Base-by-base conservation (phyloP, 495 filamentous ascomycete genomes). In the Penicillium soppii region DNA sequence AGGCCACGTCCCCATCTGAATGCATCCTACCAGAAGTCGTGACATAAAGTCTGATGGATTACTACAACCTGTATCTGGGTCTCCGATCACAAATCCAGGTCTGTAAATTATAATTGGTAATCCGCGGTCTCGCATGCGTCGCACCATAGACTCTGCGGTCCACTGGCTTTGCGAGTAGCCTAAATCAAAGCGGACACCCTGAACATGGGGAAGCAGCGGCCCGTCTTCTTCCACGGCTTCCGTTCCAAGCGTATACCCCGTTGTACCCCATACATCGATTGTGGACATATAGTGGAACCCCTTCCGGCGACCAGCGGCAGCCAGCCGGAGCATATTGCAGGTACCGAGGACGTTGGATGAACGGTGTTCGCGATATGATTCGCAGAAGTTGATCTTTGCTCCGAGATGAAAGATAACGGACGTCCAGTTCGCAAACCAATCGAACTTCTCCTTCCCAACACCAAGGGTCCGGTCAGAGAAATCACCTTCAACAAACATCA, bases 1-100 rank as follows among this genome's bases (percentile, higher is more conserved):
- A 0, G 65, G 65, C 6, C 32, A 68, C 0, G 15, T n/a, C 3
- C 59, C 53, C 9, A 50, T 8, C 19, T 57, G 50, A 13, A 63
- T 56, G 40, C 54, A 58, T 0, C 33, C 50, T 5, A 55, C 26
- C 5, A 68, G 44, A 15, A 68, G 21, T 2, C 65, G 61, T 40
- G 33, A 37, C 9, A 61, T 44, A 42, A 65, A 59, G 43, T 68
- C 65, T n/a, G 65, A 55, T 7, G 62, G 50, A 15, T 62, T 67
- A 17, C 52, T 43, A 1, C 16, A 35, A 6, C 57, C 64, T 5
- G 54, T 57, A 4, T 20, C 9, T 23, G 43, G 49, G 25, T 65
- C 38, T 1, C 59, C 65, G 7, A 58, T 37, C 5, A 65, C 40
- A 33, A 65, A 63, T 0, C 65, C 61, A 4, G 59, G 59, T 0